Evolutionary conservation across 306 rosid species (phyloP).

Genomic region (Prinsepia uniflora): DNA sequence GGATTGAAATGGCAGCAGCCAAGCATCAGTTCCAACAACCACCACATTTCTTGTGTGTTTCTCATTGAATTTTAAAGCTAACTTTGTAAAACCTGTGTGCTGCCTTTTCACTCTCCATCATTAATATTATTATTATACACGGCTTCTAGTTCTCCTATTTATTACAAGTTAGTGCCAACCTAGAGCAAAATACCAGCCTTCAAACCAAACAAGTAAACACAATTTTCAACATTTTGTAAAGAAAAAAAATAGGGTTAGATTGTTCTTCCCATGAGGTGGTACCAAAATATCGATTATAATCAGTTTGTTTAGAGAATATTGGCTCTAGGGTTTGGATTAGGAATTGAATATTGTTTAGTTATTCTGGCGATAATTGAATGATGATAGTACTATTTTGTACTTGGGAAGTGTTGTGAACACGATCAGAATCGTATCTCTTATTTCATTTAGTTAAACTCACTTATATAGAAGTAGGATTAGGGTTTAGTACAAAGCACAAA

Average conservation of each 20-base stretch:
- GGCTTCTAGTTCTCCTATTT: neutral
- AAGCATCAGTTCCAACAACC: constrained; percentile 35
- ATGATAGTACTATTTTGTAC: too few species aligned
- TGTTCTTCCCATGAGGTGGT: neutral
- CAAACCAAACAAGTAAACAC: neutral
- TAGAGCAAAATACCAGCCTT: constrained; percentile 1
- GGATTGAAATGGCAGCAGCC: constrained; percentile 50
- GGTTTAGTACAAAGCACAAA: too few species aligned
- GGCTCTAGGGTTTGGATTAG: too few species aligned
- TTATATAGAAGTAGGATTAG: too few species aligned
- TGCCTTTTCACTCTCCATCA: neutral
- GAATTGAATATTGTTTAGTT: too few species aligned
- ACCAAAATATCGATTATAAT: neutral
- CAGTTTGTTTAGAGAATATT: neutral
- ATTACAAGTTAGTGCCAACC: neutral
- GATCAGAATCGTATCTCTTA: too few species aligned
- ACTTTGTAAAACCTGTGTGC: neutral
- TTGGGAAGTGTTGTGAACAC: too few species aligned
- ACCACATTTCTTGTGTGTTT: constrained; percentile 41
- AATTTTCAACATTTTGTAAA: too few species aligned
- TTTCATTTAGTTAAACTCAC: too few species aligned
- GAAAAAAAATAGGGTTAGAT: neutral
- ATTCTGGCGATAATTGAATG: too few species aligned
- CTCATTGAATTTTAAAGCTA: constrained; percentile 23
- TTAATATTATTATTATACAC: neutral